phyloP scores from a whole-genome alignment of 345 rosid species.

The Boechera divaricarpa region DNA sequence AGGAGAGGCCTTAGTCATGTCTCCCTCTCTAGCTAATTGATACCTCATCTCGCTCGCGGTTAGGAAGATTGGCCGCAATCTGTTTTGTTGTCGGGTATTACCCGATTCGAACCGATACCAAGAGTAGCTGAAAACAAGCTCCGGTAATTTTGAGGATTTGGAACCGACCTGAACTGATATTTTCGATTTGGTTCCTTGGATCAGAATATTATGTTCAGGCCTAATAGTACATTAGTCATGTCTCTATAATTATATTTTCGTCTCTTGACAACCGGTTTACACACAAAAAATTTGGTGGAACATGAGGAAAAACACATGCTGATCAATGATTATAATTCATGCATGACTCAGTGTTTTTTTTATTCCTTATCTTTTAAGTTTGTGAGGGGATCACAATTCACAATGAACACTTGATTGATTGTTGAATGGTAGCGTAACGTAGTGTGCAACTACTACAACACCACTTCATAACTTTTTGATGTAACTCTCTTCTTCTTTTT shows the following conservation, averaged over 20 bases:
- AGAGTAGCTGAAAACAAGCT: no score
- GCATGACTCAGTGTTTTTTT: slow-evolving; percentile 8
- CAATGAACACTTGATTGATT: slow-evolving; percentile 37
- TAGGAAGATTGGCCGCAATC: no score
- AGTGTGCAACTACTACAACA: slow-evolving; percentile 26
- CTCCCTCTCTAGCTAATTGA: no score
- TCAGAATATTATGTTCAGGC: no score
- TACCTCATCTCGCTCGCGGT: no score
- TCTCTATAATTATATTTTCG: not conserved
- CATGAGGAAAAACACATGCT: slow-evolving; percentile 10
- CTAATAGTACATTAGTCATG: not conserved
- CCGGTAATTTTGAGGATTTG: no score
- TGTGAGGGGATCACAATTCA: slow-evolving; percentile 26
- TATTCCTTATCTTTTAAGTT: slow-evolving; percentile 32
- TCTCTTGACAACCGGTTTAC: slow-evolving; percentile 9
- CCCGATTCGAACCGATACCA: no score
- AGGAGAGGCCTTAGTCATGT: no score
- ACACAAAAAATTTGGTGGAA: slow-evolving; percentile 5
- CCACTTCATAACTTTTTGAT: slow-evolving; percentile 14
- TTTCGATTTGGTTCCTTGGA: no score
- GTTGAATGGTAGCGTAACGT: slow-evolving; percentile 34
- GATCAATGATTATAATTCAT: slow-evolving; percentile 33
- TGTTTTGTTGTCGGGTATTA: no score
- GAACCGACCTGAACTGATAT: no score
- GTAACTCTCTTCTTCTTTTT: not conserved